These are phyloP conservation scores for Fusarium austroafricanum DNA, from an alignment of 2,329 filamentous ascomycete species.

Conservation along the genomic window DNA sequence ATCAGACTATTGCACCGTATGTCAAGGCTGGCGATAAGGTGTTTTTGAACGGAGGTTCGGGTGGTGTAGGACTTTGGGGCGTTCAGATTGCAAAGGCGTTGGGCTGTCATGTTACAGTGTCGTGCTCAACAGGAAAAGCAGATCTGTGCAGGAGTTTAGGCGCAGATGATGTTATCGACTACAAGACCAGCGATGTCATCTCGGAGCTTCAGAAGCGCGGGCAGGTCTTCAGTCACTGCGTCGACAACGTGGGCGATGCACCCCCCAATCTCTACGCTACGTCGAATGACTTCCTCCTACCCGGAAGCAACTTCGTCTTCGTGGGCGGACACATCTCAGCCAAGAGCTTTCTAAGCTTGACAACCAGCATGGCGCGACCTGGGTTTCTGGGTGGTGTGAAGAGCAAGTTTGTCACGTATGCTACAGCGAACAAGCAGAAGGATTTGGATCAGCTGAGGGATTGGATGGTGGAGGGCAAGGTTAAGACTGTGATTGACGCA, in stretches of 20 bases:
- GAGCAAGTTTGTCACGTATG: slow-evolving; percentile 56
- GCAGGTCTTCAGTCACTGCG: slow-evolving; percentile 60
- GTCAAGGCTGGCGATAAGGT: slow-evolving; percentile 66
- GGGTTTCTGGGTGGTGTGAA: slow-evolving; percentile 55
- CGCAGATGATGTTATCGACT: slow-evolving; percentile 74
- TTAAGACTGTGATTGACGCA: slow-evolving; percentile 67
- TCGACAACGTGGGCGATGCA: slow-evolving; percentile 69
- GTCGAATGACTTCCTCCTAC: slow-evolving; percentile 62
- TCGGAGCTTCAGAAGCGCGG: slow-evolving; percentile 59
- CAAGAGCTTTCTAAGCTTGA: slow-evolving; percentile 41
- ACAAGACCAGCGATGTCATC: slow-evolving; percentile 63
- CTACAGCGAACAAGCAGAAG: slow-evolving; percentile 55
- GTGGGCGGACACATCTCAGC: slow-evolving; percentile 57
- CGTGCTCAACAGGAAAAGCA: slow-evolving; percentile 70
- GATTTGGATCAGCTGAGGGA: slow-evolving; percentile 63
- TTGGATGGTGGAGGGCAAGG: slow-evolving; percentile 68
- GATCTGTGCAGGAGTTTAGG: slow-evolving; percentile 68
- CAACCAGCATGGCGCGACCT: slow-evolving; percentile 46
- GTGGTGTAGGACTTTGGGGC: slow-evolving; percentile 70
- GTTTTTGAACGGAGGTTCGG: slow-evolving; percentile 74
- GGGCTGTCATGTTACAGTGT: slow-evolving; percentile 70
- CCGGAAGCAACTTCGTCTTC: slow-evolving; percentile 61
- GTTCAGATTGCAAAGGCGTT: slow-evolving; percentile 74
- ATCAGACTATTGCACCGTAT: slow-evolving; percentile 60
- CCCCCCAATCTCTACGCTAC: slow-evolving; percentile 64